Evolutionary conservation across 2,329 filamentous ascomycete genomes (phyloP), one percentile per base, ranked within the genome.

Genomic region (Penicillium sp.): DNA sequence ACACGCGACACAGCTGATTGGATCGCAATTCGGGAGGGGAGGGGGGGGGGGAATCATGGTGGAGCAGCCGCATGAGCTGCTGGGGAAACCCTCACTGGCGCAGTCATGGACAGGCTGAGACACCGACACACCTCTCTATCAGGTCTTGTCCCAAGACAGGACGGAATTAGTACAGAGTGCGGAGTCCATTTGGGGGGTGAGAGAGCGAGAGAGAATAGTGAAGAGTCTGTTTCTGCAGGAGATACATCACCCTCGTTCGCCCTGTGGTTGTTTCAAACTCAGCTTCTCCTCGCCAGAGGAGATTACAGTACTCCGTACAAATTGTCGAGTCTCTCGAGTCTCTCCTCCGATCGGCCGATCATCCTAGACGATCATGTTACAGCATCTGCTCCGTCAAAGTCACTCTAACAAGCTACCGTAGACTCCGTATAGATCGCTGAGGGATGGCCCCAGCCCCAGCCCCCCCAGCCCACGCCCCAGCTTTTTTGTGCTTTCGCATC

Each of bases 331-430:
- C 13, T 37, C 35, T 37, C 35, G 35, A 37, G 35, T 37, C 35
- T 2, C 7, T 30, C 45, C 19, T 5, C 40, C 40, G 53, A 61
- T 65, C 60, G 61, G 19, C 56, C 52, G 61, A 59, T 61, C 57
- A 58, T 46, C 55, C 48, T 45, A 56, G 62, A 25, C 54, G 59
- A 62, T 64, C 62, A 55, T 62, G 62, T 64, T 57, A 62, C 59
- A 62, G 59, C 13, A 54, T 38, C 46, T 35, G 7, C 43, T 28
- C 25, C 43, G 43, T 46, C 19, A 46, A 46, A 28, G 43, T 30
- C 45, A 48, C 26, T 26, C 28, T 30, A 30, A 30, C 28, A 33
- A 33, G 30, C 19, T 33, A 13, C 10, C 10, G 10, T 11, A 33
- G 10, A 33, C 30, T 33, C 30, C 30, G 30, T 33, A 33, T 33